Evolutionary conservation across 2,329 filamentous ascomycete species (phyloP), one percentile per base, ranked within the genome.

Genomic region (Daldinia sp.): DNA sequence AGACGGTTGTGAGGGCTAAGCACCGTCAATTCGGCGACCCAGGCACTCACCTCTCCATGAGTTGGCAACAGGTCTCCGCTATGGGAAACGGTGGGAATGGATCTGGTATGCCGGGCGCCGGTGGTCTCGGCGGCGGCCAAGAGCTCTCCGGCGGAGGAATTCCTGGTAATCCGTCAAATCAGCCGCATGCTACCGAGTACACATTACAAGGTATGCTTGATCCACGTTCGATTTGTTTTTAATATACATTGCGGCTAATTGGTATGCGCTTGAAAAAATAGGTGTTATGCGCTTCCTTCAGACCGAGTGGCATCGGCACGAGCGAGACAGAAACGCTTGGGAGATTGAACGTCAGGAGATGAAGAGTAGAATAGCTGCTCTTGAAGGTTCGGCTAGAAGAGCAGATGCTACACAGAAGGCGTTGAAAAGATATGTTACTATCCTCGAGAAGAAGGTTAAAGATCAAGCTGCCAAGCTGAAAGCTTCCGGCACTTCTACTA

Each of bases 211-310:
- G 80, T 81, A 54, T 35, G 19, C 41, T 3, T 17, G 4, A 35
- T n/a, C 10, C 25, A 32, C 9, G 2, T 37, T n/a, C 15, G 10
- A 21, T 41, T 17, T n/a, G 3, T 51, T 13, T 34, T 29, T 8
- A 21, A 6, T 10, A 29, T 21, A 8, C 7, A 23, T 32, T 49
- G 54, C 37, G 34, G 34, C 64, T 68, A 56, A 66, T 34, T 29
- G 11, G 43, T 13, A 13, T 30, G 19, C 50, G 30, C 37, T 37
- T 25, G 29, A 35, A 17, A n/a, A 15, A 15, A 53, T 51, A 95
- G 92, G 95, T 75, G 95, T 99, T 34, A 99, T 99, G 95, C 94
- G 95, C 78, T 99, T 99, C 77, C 87, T 99, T 35, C 95, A 99
- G 81, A 95, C 95, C 48, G 94, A 99, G 86, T 99, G 95, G 95